These are phyloP conservation scores for Leonotis leonurus DNA, from an alignment of 257 asterid genomes.

Conservation along the genomic window DNA sequence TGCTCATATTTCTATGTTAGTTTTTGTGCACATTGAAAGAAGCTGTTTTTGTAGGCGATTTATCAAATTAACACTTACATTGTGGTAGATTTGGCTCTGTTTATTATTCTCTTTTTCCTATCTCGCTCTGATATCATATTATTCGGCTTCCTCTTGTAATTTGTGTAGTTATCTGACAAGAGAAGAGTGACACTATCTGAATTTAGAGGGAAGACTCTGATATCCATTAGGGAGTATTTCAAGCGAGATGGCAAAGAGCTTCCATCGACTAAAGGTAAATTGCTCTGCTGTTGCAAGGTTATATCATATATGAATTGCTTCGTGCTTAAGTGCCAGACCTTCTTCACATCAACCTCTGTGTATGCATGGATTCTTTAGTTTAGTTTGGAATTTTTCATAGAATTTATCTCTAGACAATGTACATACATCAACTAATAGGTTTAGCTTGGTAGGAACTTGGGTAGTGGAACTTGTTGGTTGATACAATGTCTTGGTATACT, in stretches of 20 bases:
- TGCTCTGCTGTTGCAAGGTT: background rate
- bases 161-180: conserved; percentile 52
- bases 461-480: background rate
- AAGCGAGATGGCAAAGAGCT: conserved; percentile 77
- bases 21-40: background rate
- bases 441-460: background rate
- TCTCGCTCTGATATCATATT: background rate
- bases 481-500: no score
- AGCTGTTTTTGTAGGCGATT: background rate
- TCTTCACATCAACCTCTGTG: background rate
- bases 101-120: background rate
- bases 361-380: no score
- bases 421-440: background rate
- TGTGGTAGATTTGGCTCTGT: background rate
- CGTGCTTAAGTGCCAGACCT: background rate
- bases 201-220: conserved; percentile 75
- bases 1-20: background rate
- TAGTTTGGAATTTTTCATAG: no score
- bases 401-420: background rate
- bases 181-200: conserved; percentile 91
- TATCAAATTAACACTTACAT: background rate
- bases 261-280: conserved; percentile 80
- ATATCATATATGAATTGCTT: background rate
- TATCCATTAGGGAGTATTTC: conserved; percentile 88
- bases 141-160: background rate